These are phyloP conservation scores for Cunninghamia lanceolata DNA, from an alignment of 75 land plant genomes.

Conservation along the genomic window DNA sequence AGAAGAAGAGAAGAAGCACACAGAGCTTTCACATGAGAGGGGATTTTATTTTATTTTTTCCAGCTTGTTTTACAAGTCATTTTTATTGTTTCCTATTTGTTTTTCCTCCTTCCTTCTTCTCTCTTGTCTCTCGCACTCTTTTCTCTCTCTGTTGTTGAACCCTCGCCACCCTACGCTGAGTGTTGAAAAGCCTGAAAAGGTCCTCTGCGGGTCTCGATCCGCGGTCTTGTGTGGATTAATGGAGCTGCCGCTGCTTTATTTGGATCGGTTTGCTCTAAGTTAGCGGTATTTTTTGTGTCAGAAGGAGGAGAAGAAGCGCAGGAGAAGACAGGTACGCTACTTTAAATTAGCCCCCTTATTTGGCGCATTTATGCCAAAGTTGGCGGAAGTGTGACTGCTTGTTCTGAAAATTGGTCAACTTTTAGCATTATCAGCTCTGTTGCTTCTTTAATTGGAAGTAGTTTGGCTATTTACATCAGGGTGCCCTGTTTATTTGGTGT, in stretches of 20 bases:
- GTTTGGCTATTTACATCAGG: background rate
- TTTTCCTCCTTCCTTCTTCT: background rate
- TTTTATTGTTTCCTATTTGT: background rate
- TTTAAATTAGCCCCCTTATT: background rate
- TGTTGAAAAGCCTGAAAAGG: background rate
- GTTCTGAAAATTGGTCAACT: constrained; percentile 3
- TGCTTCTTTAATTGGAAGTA: background rate
- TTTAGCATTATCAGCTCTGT: background rate
- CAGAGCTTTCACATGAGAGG: background rate
- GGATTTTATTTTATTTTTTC: background rate
- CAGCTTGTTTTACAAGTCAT: background rate
- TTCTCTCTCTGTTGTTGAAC: background rate
- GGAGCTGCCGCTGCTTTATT: constrained; percentile 4
- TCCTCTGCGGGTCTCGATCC: constrained; percentile 6
- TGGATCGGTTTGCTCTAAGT: background rate
- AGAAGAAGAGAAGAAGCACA: background rate
- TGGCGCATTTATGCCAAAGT: background rate
- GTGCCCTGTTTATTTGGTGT: background rate
- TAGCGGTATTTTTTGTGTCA: background rate
- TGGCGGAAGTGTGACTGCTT: constrained; percentile 4
- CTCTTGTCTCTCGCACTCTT: background rate
- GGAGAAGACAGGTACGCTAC: background rate
- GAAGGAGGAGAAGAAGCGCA: background rate
- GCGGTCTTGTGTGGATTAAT: background rate
- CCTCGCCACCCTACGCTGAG: constrained; percentile 12